Base-by-base conservation (phyloP, 495 filamentous ascomycete species). In the Tuber melanosporum region DNA sequence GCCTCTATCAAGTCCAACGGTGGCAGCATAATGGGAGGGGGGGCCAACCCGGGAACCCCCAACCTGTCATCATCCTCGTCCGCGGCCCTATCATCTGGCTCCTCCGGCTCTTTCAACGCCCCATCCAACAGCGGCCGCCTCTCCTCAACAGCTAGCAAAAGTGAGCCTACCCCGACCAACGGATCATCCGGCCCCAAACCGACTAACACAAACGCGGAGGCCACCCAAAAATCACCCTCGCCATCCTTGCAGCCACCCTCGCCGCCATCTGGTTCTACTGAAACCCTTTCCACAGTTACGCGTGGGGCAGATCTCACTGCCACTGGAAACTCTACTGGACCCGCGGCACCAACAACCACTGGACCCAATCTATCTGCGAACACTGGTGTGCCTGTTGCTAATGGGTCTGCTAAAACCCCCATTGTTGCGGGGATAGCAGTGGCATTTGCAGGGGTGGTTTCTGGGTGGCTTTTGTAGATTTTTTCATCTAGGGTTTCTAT, bases 1-100 rank as follows among this genome's bases (percentile, higher is more conserved):
- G 79, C 90, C 77, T 93, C 91, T 76, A 98, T 99, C 85, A 86
- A 88, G 76, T 88, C 94, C 20, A 86, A 89, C n/a, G 92, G 90
- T 71, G 94, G 92, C 71, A 88, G 87, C 75, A 82, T 95, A 77
- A 66, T 66, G 57, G 90, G 89, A 83, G 84, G 85, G 26, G 85
- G 85, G 14, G 78, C 81, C 22, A 78, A 75, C 62, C 15, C 45
- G 5, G 78, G 78, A 43, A 43, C 46, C 17, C 80, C 81, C 17
- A 80, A 83, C 75, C 86, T 86, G 32, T 87, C 86, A 76, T 85
- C 85, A 49, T 86, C 75, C 47, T 83, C 83, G 22, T 83, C 86
- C 9, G 76, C 83, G 12, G 84, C 85, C n/a, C 83, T 84, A 44
- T 78, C 85, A 32, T 85, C 86, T 26, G 86, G 87, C 8, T 88